These are phyloP conservation scores for Metschnikowia bowlesiae DNA, from an alignment of 805 yeast species.

Conservation along the genomic window DNA sequence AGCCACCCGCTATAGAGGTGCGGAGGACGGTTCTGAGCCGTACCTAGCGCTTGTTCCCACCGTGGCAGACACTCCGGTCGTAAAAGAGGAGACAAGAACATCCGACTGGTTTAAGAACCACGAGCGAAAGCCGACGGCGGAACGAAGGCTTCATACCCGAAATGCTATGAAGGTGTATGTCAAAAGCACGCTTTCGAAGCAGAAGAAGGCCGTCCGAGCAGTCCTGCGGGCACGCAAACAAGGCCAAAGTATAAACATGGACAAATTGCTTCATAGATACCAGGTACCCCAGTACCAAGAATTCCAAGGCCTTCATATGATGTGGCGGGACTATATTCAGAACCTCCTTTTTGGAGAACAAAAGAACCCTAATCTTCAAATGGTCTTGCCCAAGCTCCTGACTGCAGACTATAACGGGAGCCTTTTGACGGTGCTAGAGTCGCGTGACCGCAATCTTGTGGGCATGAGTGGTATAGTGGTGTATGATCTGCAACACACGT, in stretches of 20 bases:
- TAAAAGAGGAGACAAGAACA: constrained; percentile 3
- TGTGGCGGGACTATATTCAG: constrained; percentile 71
- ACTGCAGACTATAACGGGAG: constrained; percentile 83
- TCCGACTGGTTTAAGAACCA: constrained; percentile 3
- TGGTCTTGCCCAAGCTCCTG: constrained; percentile 53
- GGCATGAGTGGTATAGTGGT: constrained; percentile 73
- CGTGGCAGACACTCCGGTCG: constrained; percentile 1
- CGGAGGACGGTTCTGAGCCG: constrained; percentile 35
- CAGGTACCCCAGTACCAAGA: constrained; percentile 42
- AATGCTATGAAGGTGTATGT: constrained; percentile 42
- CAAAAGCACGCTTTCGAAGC: constrained; percentile 32
- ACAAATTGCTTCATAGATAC: constrained; percentile 21
- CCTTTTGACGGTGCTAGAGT: constrained; percentile 50
- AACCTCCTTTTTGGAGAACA: constrained; percentile 45
- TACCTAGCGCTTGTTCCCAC: constrained; percentile 30
- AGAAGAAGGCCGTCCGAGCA: constrained; percentile 34
- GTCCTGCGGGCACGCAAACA: constrained; percentile 29
- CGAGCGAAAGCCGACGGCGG: constrained; percentile 8
- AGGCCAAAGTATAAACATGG: constrained; percentile 19
- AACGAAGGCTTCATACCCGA: constrained; percentile 30
- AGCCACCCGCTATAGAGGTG: constrained; percentile 41
- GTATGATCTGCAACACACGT: constrained; percentile 77
- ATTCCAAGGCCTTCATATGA: constrained; percentile 49
- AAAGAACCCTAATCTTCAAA: constrained; percentile 22
- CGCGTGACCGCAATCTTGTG: constrained; percentile 52